These are phyloP conservation scores for Dorcoceras hygrometricum DNA, from an alignment of 257 asterid genomes.

Conservation along the genomic window DNA sequence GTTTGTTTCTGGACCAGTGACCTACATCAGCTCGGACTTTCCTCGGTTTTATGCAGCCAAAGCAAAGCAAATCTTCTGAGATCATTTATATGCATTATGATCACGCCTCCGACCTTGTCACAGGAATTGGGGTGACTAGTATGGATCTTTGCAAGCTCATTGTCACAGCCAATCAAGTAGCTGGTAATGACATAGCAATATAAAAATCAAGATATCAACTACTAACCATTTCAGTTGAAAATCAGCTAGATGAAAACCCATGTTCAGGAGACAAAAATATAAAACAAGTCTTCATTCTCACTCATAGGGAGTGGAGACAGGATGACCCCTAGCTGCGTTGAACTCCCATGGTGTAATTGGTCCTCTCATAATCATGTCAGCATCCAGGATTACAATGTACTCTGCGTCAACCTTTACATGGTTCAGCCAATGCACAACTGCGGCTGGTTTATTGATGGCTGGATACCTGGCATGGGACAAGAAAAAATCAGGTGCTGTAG, in stretches of 20 bases:
- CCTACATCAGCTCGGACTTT: constrained; percentile 82
- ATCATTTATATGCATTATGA: constrained; percentile 79
- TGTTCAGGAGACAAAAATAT: background rate
- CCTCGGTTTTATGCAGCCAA: constrained; percentile 97
- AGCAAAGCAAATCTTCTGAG: constrained; percentile 71
- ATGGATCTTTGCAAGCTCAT: constrained; percentile 83
- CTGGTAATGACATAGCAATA: constrained; percentile 34
- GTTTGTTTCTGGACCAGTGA: constrained; percentile 83
- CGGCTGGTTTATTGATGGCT: constrained; percentile 93
- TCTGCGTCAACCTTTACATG: constrained; percentile 91
- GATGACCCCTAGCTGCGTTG: constrained; percentile 69
- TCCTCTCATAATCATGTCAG: constrained; percentile 96
- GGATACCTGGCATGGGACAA: constrained; percentile 70
- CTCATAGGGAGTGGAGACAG: constrained; percentile 97
- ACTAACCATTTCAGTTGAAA: background rate
- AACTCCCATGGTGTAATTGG: constrained; percentile 96
- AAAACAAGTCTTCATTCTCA: constrained; percentile 30
- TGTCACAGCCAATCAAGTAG: constrained; percentile 94
- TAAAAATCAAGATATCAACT: constrained; percentile 5
- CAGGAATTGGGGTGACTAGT: constrained; percentile 84
- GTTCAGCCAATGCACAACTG: constrained; percentile 94
- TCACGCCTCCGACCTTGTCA: constrained; percentile 96
- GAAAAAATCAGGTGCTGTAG: constrained; percentile 16
- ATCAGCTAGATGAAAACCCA: background rate
- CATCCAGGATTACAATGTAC: constrained; percentile 77